Percentiles rank a stretch among this genome's conserved stretches.
phyloP scores from a whole-genome alignment of 2,329 filamentous ascomycete genomes.

The Laburnicola sp. region DNA sequence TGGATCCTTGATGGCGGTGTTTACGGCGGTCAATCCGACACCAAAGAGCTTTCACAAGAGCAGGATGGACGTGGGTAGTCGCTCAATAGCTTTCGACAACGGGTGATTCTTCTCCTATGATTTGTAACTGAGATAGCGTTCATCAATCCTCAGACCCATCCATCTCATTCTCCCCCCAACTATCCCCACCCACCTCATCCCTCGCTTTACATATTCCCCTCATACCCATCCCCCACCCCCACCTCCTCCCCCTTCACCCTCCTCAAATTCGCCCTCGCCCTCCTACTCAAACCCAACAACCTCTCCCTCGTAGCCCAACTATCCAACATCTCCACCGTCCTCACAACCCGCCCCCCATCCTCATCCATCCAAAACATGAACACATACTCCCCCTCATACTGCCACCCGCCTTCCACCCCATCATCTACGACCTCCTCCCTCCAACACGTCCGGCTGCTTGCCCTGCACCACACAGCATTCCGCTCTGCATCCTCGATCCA shows the following conservation, averaged over 20 bases:
- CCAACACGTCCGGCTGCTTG: conserved; percentile 28
- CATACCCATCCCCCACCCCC: no score
- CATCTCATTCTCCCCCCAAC: no score
- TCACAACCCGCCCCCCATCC: conserved; percentile 29
- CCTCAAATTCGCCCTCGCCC: conserved; percentile 12
- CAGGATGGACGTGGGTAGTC: conserved; percentile 20
- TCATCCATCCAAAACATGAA: conserved; percentile 38
- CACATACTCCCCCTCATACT: conserved; percentile 38
- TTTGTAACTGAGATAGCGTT: not conserved
- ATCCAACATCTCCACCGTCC: conserved; percentile 40
- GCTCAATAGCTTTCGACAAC: not conserved
- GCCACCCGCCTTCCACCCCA: conserved; percentile 26
- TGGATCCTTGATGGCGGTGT: conserved; percentile 58
- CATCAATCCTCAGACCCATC: no score
- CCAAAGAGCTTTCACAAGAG: conserved; percentile 7
- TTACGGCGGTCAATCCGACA: conserved; percentile 44
- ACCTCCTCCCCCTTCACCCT: not conserved
- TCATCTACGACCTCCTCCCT: conserved; percentile 28
- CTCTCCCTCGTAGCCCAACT: conserved; percentile 17
- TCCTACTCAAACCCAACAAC: conserved; percentile 6
- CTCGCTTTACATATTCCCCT: no score
- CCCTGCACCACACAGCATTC: conserved; percentile 35
- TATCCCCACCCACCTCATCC: no score
- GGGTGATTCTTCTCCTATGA: not conserved
- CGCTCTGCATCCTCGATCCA: conserved; percentile 17